A percentile compares a stretch with the other conserved stretches of the same genome.
phyloP scores from a whole-genome alignment of 768 basidiomycete species.

The Xanthoconium purpureum region DNA sequence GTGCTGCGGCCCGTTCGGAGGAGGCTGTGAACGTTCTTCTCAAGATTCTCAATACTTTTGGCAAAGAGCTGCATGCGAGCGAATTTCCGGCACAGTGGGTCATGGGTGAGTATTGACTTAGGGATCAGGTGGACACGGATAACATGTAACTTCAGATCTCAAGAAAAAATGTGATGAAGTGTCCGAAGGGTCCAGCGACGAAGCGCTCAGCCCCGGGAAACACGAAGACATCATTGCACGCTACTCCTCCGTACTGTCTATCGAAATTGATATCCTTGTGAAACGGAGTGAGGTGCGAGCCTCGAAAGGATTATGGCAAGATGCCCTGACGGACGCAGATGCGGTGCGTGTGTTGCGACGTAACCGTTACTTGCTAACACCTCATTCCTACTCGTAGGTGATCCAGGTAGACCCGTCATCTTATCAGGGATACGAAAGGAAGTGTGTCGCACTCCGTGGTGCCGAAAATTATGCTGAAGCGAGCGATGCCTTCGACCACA shows the following conservation, averaged over 20 bases:
- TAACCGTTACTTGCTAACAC: too few relatives aligned
- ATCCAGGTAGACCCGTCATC: not conserved
- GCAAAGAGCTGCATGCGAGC: not conserved
- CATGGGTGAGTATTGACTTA: not conserved
- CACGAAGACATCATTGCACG: not conserved
- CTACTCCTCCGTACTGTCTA: not conserved
- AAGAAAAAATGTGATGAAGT: not conserved
- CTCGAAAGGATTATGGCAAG: not conserved
- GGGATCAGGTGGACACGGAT: not conserved
- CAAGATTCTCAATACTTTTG: not conserved
- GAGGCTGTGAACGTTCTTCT: not conserved
- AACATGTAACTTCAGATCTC: not conserved
- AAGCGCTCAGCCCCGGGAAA: not conserved
- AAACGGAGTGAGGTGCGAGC: not conserved
- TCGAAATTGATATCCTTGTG: not conserved
- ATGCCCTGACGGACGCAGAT: not conserved
- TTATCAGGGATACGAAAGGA: not conserved
- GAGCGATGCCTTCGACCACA: not conserved
- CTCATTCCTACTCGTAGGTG: not conserved
- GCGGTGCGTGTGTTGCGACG: not conserved
- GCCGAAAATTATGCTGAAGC: not conserved
- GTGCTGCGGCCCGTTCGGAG: not conserved
- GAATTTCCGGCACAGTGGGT: not conserved
- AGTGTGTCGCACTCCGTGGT: not conserved
- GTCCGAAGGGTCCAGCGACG: not conserved